phyloP scores from a whole-genome alignment of 2,329 filamentous ascomycete species.

The Colletotrichum plurivorum region DNA sequence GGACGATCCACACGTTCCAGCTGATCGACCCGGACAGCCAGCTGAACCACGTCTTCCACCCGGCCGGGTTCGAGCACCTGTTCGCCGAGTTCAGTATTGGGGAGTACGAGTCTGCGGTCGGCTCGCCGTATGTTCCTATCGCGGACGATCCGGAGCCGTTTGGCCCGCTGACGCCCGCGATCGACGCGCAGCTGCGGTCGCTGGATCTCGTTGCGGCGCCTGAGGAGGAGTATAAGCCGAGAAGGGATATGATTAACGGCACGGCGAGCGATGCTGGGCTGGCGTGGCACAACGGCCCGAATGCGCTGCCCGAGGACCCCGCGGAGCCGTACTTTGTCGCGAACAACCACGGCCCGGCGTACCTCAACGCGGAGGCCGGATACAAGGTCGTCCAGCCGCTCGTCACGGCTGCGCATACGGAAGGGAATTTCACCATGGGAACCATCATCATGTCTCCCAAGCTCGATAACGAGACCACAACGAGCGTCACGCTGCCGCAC shows the following conservation, averaged over 20 bases:
- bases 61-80: slow-evolving; percentile 62
- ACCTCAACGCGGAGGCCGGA: slow-evolving; percentile 53
- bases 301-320: slow-evolving; percentile 48
- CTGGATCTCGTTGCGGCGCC: slow-evolving; percentile 9
- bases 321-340: slow-evolving; percentile 58
- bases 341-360: slow-evolving; percentile 61
- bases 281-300: slow-evolving; percentile 55
- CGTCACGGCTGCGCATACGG: slow-evolving; percentile 55
- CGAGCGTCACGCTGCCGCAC: background rate
- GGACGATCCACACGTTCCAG: slow-evolving; percentile 64
- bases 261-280: slow-evolving; percentile 48
- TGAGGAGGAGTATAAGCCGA: slow-evolving; percentile 54
- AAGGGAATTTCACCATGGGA: slow-evolving; percentile 58
- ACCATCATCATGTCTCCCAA: slow-evolving; percentile 54
- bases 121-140: slow-evolving; percentile 30
- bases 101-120: slow-evolving; percentile 39
- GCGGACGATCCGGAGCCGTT: slow-evolving; percentile 11
- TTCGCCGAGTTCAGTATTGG: slow-evolving; percentile 51
- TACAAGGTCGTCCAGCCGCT: slow-evolving; percentile 62
- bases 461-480: slow-evolving; percentile 9
- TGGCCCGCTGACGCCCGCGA: slow-evolving; percentile 42
- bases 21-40: slow-evolving; percentile 62
- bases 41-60: slow-evolving; percentile 59
- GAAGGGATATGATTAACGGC: slow-evolving; percentile 57
- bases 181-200: slow-evolving; percentile 46